Evolutionary conservation across 2,329 filamentous ascomycete genomes (phyloP).

Genomic region (Ophiocordyceps camponoti-saundersi): DNA sequence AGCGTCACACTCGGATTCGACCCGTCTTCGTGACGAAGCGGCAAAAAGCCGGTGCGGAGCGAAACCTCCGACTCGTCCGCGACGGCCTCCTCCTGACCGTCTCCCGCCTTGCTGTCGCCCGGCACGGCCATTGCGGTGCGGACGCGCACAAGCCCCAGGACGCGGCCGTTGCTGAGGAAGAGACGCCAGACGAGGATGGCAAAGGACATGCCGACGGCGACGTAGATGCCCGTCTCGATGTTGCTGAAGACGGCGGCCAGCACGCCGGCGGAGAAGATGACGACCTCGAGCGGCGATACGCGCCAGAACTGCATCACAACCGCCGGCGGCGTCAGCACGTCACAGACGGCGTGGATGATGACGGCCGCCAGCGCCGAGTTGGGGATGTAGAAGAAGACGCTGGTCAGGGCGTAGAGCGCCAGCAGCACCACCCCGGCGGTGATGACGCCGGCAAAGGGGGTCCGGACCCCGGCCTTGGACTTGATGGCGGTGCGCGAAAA

Average conservation of each 20-base stretch:
- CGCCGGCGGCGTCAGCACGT: slow-evolving; percentile 69
- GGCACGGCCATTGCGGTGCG: slow-evolving; percentile 74
- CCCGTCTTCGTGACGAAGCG: slow-evolving; percentile 29
- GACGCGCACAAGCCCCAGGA: slow-evolving; percentile 65
- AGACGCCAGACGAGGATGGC: slow-evolving; percentile 62
- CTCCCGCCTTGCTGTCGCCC: slow-evolving; percentile 14
- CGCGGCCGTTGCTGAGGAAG: slow-evolving; percentile 60
- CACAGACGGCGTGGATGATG: slow-evolving; percentile 81
- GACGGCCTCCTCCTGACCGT: slow-evolving; percentile 8
- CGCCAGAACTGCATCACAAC: slow-evolving; percentile 80
- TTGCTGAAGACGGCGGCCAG: slow-evolving; percentile 63
- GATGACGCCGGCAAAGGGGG: slow-evolving; percentile 71
- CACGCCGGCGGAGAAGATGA: slow-evolving; percentile 77
- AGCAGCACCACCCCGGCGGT: slow-evolving; percentile 69
- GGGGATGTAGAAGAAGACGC: slow-evolving; percentile 82
- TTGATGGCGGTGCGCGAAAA: slow-evolving; percentile 89
- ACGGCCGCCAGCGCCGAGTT: slow-evolving; percentile 59
- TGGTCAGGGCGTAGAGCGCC: slow-evolving; percentile 67
- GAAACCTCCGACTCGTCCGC: slow-evolving; percentile 28
- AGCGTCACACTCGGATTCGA: slow-evolving; percentile 29
- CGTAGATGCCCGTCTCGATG: slow-evolving; percentile 79
- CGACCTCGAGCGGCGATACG: slow-evolving; percentile 63
- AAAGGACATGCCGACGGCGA: slow-evolving; percentile 53
- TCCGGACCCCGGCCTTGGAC: slow-evolving; percentile 82
- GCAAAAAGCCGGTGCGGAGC: slow-evolving; percentile 25